Evolutionary conservation across 208 protist genomes (phyloP).

Genomic region (Chromosphaera perkinsii): DNA sequence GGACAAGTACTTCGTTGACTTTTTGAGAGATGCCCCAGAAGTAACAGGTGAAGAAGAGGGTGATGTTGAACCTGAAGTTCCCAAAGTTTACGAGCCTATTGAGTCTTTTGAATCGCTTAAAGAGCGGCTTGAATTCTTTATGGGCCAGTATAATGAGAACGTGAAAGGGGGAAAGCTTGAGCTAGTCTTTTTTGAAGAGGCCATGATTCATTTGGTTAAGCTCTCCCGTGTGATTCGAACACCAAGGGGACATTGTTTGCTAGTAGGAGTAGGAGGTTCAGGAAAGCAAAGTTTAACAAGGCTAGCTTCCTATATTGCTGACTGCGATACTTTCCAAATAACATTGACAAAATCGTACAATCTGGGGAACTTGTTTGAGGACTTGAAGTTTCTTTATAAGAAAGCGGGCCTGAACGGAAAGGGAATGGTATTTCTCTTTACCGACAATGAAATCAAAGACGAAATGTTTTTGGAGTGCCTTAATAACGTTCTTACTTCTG

Average conservation of each 20-base stretch:
- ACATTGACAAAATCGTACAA: slow-evolving; percentile 89
- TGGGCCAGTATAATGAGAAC: too few relatives aligned
- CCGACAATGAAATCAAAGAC: slow-evolving; percentile 96
- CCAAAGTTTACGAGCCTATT: slow-evolving; percentile 74
- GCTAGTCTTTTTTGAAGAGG: slow-evolving; percentile 94
- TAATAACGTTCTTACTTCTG: slow-evolving; percentile 96
- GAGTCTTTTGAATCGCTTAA: slow-evolving; percentile 79
- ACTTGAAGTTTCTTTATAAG: slow-evolving; percentile 89
- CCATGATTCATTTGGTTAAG: slow-evolving; percentile 94
- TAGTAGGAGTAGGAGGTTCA: slow-evolving; percentile 89
- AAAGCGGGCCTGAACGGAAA: slow-evolving; percentile 88
- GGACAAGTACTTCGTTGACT: slow-evolving; percentile 32
- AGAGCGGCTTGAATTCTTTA: slow-evolving; percentile 64
- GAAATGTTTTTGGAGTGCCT: slow-evolving; percentile 97
- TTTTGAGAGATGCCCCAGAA: slow-evolving; percentile 20
- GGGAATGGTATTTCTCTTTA: slow-evolving; percentile 98
- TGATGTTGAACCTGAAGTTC: slow-evolving; percentile 54
- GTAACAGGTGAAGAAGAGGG: not conserved
- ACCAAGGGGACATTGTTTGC: slow-evolving; percentile 89
- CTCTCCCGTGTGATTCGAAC: slow-evolving; percentile 96
- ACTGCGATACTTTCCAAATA: slow-evolving; percentile 88
- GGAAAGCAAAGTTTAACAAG: slow-evolving; percentile 96
- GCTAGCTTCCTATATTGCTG: slow-evolving; percentile 95
- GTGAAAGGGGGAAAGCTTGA: slow-evolving; percentile 93
- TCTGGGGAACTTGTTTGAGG: slow-evolving; percentile 91